Percentiles rank a stretch among this genome's conserved stretches.
phyloP scores from a whole-genome alignment of 768 basidiomycete species.

The Hygrocybe coccinea region DNA sequence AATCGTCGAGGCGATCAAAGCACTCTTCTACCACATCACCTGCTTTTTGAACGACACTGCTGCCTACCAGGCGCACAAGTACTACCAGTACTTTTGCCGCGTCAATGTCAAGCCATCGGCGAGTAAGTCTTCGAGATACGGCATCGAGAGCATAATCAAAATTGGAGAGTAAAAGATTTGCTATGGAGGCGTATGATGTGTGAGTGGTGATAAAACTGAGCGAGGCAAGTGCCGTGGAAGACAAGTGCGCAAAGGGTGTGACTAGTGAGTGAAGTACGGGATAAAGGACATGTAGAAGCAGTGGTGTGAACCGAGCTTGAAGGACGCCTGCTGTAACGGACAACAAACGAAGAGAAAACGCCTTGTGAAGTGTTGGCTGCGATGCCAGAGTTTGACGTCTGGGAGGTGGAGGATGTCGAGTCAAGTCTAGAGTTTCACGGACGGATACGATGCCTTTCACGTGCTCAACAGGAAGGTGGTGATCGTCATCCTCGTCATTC shows the following conservation, averaged over 20 bases:
- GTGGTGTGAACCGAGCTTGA: conserved; percentile 61
- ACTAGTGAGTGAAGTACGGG: conserved; percentile 82
- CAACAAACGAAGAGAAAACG: conserved; percentile 69
- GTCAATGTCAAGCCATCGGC: conserved; percentile 76
- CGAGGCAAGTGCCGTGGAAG: conserved; percentile 70
- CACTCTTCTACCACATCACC: conserved; percentile 96
- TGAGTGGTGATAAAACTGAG: conserved; percentile 65
- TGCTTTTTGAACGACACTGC: conserved; percentile 81
- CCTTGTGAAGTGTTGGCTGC: conserved; percentile 65
- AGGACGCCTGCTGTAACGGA: conserved; percentile 68
- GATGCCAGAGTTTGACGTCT: conserved; percentile 21
- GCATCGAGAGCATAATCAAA: conserved; percentile 95
- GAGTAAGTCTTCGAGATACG: conserved; percentile 76
- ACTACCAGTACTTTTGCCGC: conserved; percentile 85
- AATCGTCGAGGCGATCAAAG: conserved; percentile 94
- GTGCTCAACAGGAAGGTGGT: conserved; percentile 50
- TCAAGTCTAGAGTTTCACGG: conserved; percentile 52
- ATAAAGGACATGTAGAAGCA: conserved; percentile 78
- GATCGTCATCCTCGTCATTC: conserved; percentile 31
- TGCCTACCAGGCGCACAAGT: conserved; percentile 82
- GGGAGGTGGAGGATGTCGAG: conserved; percentile 31
- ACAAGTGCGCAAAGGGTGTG: conserved; percentile 62
- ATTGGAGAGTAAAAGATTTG: conserved; percentile 86
- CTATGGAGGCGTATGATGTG: conserved; percentile 83
- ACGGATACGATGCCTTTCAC: conserved; percentile 61